Percentiles rank a stretch among this genome's conserved stretches.
Conservation (phyloP, 2,329 filamentous ascomycete species). For the Claviceps arundinis region DNA sequence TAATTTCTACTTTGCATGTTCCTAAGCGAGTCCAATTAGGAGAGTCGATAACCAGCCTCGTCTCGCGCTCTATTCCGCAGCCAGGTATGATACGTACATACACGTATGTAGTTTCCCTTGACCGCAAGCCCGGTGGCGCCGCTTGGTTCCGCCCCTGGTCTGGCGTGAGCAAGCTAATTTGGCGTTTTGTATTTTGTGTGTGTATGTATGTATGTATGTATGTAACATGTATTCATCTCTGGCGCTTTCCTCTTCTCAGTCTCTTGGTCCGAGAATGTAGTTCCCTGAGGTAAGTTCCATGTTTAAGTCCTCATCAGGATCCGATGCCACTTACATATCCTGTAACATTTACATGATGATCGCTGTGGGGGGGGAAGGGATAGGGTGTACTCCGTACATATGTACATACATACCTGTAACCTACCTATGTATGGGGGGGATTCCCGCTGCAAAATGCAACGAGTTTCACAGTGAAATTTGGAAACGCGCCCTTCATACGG, state of each 20-base stretch:
- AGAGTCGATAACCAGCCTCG: neutral
- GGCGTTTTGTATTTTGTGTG: neutral
- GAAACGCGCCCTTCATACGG: neutral
- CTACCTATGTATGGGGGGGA: neutral
- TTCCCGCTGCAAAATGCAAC: neutral
- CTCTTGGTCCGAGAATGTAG: too few relatives aligned
- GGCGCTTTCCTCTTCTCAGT: neutral
- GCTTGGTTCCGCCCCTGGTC: conserved; percentile 5
- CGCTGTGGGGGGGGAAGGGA: neutral
- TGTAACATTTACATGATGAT: neutral
- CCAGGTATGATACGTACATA: too few relatives aligned
- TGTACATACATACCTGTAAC: too few relatives aligned
- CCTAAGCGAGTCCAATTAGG: conserved; percentile 4
- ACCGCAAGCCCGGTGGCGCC: neutral
- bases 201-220: too few relatives aligned
- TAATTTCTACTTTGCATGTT: conserved; percentile 2
- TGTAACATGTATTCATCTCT: neutral
- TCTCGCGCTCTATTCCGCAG: neutral
- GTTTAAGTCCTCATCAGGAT: neutral
- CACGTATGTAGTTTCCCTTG: conserved; percentile 1
- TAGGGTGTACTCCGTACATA: too few relatives aligned
- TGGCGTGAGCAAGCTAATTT: neutral
- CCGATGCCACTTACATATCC: neutral
- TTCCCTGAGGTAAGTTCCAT: too few relatives aligned
- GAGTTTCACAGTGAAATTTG: neutral